These are phyloP conservation scores for Stagonosporopsis chrysanthemi DNA, from an alignment of 2,329 filamentous ascomycete genomes.

Conservation along the genomic window DNA sequence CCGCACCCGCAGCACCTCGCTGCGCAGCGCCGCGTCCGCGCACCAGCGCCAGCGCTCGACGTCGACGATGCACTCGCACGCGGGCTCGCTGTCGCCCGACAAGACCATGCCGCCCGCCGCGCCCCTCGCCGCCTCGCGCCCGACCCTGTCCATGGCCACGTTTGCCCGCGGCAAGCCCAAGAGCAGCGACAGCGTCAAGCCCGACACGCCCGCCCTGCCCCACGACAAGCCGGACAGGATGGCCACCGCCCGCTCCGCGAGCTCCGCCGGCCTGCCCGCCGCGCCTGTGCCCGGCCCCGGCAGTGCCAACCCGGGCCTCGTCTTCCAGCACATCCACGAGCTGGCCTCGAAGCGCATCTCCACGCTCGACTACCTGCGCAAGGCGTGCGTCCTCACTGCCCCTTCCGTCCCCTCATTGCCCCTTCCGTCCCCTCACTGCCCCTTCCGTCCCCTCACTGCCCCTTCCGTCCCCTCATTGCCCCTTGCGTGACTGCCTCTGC, in stretches of 20 bases:
- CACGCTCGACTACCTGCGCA: conserved; percentile 89
- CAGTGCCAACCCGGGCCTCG: conserved; percentile 59
- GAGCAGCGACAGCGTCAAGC: conserved; percentile 45
- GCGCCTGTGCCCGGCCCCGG: conserved; percentile 38
- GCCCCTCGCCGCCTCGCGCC: conserved; percentile 34
- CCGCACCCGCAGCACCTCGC: conserved; percentile 50
- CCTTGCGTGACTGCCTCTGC: too few relatives aligned
- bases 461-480: too few relatives aligned
- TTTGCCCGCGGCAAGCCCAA: conserved; percentile 48
- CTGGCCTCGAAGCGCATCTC: conserved; percentile 91
- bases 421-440: not conserved
- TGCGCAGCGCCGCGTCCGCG: conserved; percentile 49
- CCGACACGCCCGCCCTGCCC: conserved; percentile 12
- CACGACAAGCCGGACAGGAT: conserved; percentile 27
- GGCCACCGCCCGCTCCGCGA: not conserved
- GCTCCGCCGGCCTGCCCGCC: conserved; percentile 36
- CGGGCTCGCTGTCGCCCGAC: conserved; percentile 47
- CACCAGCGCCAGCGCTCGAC: conserved; percentile 45
- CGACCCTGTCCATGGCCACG: conserved; percentile 50
- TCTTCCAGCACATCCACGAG: conserved; percentile 78
- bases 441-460: too few relatives aligned
- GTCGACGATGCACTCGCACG: conserved; percentile 40
- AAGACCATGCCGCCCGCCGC: conserved; percentile 34
- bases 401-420: too few relatives aligned
- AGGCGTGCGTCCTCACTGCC: conserved; percentile 70